Percentiles rank a stretch among this genome's conserved stretches.
phyloP scores from a whole-genome alignment of 768 basidiomycete genomes.

The Trametes cubensis region DNA sequence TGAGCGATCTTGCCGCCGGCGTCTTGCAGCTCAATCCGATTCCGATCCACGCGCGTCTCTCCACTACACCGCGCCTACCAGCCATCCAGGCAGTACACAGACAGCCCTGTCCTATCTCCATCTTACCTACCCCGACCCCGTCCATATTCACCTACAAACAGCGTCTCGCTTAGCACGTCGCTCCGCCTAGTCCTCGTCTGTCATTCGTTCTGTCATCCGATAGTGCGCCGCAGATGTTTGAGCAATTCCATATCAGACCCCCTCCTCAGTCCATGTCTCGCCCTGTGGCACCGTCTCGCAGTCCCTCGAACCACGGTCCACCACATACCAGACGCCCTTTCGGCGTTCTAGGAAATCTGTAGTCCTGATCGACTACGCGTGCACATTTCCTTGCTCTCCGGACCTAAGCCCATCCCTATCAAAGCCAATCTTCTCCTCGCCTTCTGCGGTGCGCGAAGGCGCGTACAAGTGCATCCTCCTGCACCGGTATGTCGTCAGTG shows the following conservation, averaged over 20 bases:
- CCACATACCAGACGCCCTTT: background rate
- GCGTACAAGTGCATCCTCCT: background rate
- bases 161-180: background rate
- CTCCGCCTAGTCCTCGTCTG: background rate
- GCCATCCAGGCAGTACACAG: background rate
- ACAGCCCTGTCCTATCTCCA: conserved; percentile 10
- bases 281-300: background rate
- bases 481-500: conserved; percentile 25
- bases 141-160: background rate
- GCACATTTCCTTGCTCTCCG: conserved; percentile 21
- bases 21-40: background rate
- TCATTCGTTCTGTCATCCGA: conserved; percentile 1
- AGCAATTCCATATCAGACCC: background rate
- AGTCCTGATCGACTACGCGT: conserved; percentile 7
- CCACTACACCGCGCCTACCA: background rate
- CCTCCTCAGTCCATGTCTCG: background rate
- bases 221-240: background rate
- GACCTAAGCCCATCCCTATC: conserved; percentile 13
- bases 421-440: conserved; percentile 7
- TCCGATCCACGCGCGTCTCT: background rate
- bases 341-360: conserved; percentile 4
- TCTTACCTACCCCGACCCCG: conserved; percentile 11
- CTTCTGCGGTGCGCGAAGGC: conserved; percentile 13
- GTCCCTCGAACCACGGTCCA: too few species aligned
- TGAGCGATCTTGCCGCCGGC: conserved; percentile 16